These are phyloP conservation scores for Botrytis pseudocinerea DNA, from an alignment of 2,329 filamentous ascomycete species.

Conservation along the genomic window DNA sequence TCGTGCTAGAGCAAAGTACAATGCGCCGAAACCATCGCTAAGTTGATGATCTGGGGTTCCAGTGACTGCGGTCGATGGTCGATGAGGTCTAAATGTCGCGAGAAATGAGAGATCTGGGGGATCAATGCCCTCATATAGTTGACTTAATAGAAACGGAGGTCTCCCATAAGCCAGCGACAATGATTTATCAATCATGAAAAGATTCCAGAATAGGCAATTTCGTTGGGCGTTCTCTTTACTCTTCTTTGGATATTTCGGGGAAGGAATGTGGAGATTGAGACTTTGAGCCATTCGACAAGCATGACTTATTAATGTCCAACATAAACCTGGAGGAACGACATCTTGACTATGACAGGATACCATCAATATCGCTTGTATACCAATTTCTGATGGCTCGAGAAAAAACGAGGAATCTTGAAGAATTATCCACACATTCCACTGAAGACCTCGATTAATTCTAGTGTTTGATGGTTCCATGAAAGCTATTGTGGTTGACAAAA, in stretches of 20 bases:
- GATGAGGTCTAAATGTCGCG: slow-evolving; percentile 18
- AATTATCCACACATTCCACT: slow-evolving; percentile 29
- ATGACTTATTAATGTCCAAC: slow-evolving; percentile 27
- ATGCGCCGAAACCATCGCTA: slow-evolving; percentile 20
- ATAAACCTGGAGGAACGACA: slow-evolving; percentile 26
- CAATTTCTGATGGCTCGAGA: slow-evolving; percentile 26
- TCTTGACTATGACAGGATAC: slow-evolving; percentile 27
- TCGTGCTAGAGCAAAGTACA: slow-evolving; percentile 21
- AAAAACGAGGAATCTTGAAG: slow-evolving; percentile 28
- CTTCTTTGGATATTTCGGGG: not conserved
- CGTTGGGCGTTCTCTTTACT: slow-evolving; percentile 22
- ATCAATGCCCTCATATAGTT: slow-evolving; percentile 25
- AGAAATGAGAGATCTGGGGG: slow-evolving; percentile 21
- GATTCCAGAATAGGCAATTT: slow-evolving; percentile 27
- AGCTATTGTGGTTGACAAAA: slow-evolving; percentile 23
- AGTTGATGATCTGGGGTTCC: not conserved
- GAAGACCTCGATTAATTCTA: slow-evolving; percentile 22
- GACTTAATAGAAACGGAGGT: slow-evolving; percentile 21
- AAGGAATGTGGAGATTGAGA: slow-evolving; percentile 25
- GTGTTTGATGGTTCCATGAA: slow-evolving; percentile 18
- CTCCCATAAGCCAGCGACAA: slow-evolving; percentile 28
- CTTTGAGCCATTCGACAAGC: slow-evolving; percentile 29
- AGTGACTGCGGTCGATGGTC: not conserved
- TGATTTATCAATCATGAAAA: slow-evolving; percentile 28
- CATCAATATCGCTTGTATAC: slow-evolving; percentile 26